Conservation (phyloP, 2,329 filamentous ascomycete species). For the Aspergillus jensenii region DNA sequence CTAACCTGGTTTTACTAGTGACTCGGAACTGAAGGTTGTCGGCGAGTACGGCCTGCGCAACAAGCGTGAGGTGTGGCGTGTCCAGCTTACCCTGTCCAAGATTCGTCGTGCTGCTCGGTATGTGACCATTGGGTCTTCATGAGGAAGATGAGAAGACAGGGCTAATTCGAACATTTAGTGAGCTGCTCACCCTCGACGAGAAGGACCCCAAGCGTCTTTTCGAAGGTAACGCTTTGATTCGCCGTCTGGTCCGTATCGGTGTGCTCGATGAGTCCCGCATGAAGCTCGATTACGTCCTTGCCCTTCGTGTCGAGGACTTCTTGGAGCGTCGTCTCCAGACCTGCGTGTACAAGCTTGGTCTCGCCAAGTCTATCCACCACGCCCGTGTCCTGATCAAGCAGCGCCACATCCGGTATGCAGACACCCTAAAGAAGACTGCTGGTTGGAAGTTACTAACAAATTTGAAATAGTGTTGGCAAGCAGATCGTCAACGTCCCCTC, state of each 20-base stretch:
- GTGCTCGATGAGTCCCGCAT: constrained; percentile 99
- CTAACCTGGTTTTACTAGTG: constrained; percentile 76
- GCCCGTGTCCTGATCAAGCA: constrained; percentile 99
- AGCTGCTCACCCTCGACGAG: constrained; percentile 99
- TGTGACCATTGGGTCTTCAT: constrained; percentile 29
- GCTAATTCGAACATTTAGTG: constrained; percentile 57
- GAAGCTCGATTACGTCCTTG: constrained; percentile 99
- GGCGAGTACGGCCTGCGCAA: constrained; percentile 99
- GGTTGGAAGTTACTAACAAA: constrained; percentile 6
- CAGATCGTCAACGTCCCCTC: constrained; percentile 99
- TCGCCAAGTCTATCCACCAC: constrained; percentile 99
- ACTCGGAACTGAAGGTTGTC: constrained; percentile 99
- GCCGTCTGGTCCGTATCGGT: constrained; percentile 98
- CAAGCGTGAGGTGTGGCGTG: constrained; percentile 99
- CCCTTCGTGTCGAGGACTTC: constrained; percentile 99
- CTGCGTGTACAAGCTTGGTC: constrained; percentile 99
- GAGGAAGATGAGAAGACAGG: neutral
- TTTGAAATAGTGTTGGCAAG: constrained; percentile 77
- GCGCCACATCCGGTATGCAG: constrained; percentile 79
- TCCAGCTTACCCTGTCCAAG: constrained; percentile 99
- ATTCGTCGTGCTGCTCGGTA: constrained; percentile 99
- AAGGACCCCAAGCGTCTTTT: constrained; percentile 99
- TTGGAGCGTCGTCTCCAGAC: constrained; percentile 99
- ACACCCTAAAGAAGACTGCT: neutral
- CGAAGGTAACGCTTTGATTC: constrained; percentile 99